Conservation (phyloP, 176 grass and related monocot genomes). For the Tillandsia leiboldiana region DNA sequence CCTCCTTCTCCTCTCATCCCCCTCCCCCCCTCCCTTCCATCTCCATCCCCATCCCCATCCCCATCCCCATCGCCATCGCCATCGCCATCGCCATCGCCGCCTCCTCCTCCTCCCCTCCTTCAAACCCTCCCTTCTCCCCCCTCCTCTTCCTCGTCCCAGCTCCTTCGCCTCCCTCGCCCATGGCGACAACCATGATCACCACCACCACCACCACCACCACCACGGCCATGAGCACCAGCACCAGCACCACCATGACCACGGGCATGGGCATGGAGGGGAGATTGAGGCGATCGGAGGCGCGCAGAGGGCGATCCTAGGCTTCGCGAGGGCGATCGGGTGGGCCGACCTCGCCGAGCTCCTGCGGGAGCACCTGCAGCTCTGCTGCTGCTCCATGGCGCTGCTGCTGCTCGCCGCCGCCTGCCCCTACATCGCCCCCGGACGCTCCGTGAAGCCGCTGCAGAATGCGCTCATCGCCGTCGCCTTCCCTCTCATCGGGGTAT, state of each 20-base stretch:
- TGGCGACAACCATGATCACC: constrained; percentile 1
- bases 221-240: not conserved
- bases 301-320: constrained; percentile 42
- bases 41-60: not conserved
- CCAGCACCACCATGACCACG: constrained; percentile 9
- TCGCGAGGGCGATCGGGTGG: constrained; percentile 78
- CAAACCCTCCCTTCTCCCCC: not conserved
- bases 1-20: not conserved
- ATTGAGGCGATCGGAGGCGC: constrained; percentile 12
- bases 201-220: not conserved
- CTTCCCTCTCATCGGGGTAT: constrained; percentile 91
- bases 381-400: constrained; percentile 80
- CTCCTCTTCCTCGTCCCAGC: not conserved
- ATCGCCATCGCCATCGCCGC: not conserved
- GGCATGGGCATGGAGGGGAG: constrained; percentile 13
- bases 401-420: constrained; percentile 60
- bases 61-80: too few species aligned
- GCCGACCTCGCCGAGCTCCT: constrained; percentile 53
- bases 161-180: constrained; percentile 20
- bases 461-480: constrained; percentile 54
- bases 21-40: not conserved
- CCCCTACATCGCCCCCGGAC: constrained; percentile 38
- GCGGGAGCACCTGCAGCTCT: constrained; percentile 71
- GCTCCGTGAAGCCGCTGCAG: constrained; percentile 31
- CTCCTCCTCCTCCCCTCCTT: not conserved